Evolutionary conservation across 306 rosid species (phyloP).

Genomic region (Casuarina cunninghamiana): DNA sequence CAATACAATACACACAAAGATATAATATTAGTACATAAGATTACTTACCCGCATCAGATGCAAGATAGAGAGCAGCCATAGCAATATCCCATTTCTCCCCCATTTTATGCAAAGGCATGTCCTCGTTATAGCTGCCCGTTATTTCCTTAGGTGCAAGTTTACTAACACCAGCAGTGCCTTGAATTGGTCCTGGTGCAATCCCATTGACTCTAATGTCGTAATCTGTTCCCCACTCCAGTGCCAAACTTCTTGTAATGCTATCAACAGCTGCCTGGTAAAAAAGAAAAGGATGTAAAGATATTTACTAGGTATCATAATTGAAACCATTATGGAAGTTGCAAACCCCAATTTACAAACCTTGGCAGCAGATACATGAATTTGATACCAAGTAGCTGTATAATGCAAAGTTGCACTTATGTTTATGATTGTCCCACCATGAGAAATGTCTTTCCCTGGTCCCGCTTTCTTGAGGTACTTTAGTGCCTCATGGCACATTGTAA

Average conservation of each 20-base stretch:
- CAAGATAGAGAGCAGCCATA: slow-evolving; percentile 84
- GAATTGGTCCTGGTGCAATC: slow-evolving; percentile 92
- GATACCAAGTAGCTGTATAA: slow-evolving; percentile 89
- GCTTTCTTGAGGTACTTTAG: slow-evolving; percentile 94
- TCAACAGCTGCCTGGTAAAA: slow-evolving; percentile 84
- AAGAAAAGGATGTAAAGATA: slow-evolving; percentile 2
- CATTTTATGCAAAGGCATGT: slow-evolving; percentile 55
- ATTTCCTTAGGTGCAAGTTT: slow-evolving; percentile 80
- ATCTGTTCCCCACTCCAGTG: slow-evolving; percentile 95
- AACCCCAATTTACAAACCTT: slow-evolving; percentile 53
- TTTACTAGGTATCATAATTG: slow-evolving; percentile 2
- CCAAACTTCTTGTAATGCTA: slow-evolving; percentile 88
- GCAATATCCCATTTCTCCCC: slow-evolving; percentile 99
- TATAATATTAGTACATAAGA: slow-evolving; percentile 8
- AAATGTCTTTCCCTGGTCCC: slow-evolving; percentile 62
- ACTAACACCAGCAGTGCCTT: slow-evolving; percentile 78
- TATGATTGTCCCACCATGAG: slow-evolving; percentile 66
- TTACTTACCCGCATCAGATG: slow-evolving; percentile 80
- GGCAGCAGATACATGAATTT: slow-evolving; percentile 90
- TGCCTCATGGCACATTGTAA: slow-evolving; percentile 89
- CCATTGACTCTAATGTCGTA: slow-evolving; percentile 88
- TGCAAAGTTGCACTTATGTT: slow-evolving; percentile 91
- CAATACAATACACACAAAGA: slow-evolving; percentile 7
- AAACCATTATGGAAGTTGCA: background rate
- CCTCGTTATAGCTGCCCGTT: slow-evolving; percentile 40